Evolutionary conservation across 345 rosid species (phyloP).

Genomic region (Lenwebbia sp.): DNA sequence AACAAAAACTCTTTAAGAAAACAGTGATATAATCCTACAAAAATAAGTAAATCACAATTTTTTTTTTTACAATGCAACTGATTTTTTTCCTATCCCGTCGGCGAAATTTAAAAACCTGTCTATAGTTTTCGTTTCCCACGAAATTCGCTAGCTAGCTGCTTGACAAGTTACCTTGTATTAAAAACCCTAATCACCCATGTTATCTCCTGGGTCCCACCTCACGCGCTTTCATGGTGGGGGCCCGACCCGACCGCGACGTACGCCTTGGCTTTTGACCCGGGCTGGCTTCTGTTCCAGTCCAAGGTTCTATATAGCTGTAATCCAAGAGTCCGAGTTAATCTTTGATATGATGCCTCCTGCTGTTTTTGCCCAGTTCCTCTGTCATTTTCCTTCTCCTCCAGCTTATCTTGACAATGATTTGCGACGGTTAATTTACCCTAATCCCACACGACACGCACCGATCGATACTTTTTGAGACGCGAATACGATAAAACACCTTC

Average conservation of each 20-base stretch:
- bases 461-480: no score
- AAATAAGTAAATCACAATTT: neutral
- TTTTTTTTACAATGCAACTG: no score
- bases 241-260: neutral
- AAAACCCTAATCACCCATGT: slow-evolving; percentile 9
- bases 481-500: no score
- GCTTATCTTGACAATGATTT: neutral
- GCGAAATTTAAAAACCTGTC: neutral
- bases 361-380: neutral
- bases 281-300: neutral
- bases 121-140: neutral
- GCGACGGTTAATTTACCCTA: neutral
- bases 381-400: neutral
- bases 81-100: neutral
- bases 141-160: neutral
- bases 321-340: neutral
- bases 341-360: neutral
- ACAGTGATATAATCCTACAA: no score
- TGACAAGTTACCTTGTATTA: neutral
- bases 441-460: neutral
- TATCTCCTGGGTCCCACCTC: slow-evolving; percentile 19
- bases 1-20: no score
- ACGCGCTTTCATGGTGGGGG: slow-evolving; percentile 19
- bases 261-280: neutral
- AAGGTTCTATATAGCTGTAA: neutral